phyloP scores from a whole-genome alignment of 139 green algal species.

The Raphidocelis subcapitata region DNA sequence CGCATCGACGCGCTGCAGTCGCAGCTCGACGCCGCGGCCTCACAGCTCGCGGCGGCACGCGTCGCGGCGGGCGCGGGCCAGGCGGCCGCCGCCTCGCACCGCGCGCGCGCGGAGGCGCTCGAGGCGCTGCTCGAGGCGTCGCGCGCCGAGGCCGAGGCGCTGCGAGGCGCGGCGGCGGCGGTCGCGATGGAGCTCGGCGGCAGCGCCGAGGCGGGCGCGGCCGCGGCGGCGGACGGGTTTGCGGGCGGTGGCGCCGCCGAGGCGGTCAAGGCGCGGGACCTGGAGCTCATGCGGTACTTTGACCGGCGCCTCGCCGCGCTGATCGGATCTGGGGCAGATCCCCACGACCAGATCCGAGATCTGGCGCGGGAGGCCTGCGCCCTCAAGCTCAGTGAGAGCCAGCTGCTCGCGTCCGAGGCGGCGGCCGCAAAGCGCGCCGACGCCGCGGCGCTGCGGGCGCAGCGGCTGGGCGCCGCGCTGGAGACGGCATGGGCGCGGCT shows the following conservation, averaged over 20 bases:
- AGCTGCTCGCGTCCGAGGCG: constrained; percentile 44
- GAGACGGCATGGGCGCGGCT: constrained; percentile 8
- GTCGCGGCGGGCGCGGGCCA: neutral
- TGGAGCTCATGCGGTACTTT: constrained; percentile 41
- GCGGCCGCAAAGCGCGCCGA: constrained; percentile 43
- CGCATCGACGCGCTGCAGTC: constrained; percentile 11
- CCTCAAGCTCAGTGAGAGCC: constrained; percentile 57
- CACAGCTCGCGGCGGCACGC: constrained; percentile 16
- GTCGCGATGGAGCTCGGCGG: neutral
- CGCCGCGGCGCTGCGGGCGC: constrained; percentile 29
- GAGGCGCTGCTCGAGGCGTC: constrained; percentile 27
- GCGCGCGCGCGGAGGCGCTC: constrained; percentile 14
- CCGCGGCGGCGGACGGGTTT: neutral
- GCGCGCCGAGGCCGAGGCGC: constrained; percentile 19
- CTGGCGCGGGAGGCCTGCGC: constrained; percentile 45
- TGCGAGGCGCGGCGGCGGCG: constrained; percentile 34
- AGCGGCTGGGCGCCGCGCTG: constrained; percentile 29
- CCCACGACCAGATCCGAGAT: too few species aligned
- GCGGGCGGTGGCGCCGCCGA: constrained; percentile 6
- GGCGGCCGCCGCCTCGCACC: neutral
- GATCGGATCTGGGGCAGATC: constrained; percentile 1
- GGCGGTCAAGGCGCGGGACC: constrained; percentile 29
- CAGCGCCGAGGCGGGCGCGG: neutral
- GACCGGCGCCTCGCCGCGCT: constrained; percentile 39
- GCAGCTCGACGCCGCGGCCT: constrained; percentile 17